A percentile compares a stretch with the other conserved stretches of the same genome.
phyloP scores from a whole-genome alignment of 2,329 filamentous ascomycete genomes.

The Claviceps paspali region DNA sequence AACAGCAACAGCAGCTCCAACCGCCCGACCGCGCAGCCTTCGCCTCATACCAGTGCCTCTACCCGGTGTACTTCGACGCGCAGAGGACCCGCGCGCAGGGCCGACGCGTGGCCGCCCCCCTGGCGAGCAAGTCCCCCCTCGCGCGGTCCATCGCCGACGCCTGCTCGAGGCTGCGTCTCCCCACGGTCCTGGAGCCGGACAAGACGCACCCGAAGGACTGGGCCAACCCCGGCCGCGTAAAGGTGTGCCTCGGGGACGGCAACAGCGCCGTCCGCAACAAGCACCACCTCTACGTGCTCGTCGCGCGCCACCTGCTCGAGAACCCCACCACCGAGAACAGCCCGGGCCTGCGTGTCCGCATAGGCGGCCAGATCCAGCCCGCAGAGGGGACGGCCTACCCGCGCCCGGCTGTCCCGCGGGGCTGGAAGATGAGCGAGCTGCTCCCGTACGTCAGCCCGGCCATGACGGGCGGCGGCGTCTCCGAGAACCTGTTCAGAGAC shows the following conservation, averaged over 20 bases:
- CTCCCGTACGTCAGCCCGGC: conserved; percentile 80
- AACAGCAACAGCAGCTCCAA: conserved; percentile 14
- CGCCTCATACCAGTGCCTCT: conserved; percentile 74
- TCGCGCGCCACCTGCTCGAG: conserved; percentile 59
- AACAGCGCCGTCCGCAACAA: conserved; percentile 46
- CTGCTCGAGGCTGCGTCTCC: conserved; percentile 55
- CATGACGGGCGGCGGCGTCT: conserved; percentile 82
- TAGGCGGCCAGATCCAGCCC: conserved; percentile 53
- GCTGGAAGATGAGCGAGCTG: conserved; percentile 79
- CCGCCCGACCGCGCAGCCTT: conserved; percentile 39
- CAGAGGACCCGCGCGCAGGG: conserved; percentile 61
- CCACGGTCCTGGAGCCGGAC: conserved; percentile 72
- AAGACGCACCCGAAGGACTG: conserved; percentile 95
- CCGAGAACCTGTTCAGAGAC: conserved; percentile 86
- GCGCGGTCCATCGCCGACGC: conserved; percentile 81
- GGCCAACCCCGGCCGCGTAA: conserved; percentile 86
- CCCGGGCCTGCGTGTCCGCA: conserved; percentile 53
- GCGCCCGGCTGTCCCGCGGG: conserved; percentile 59
- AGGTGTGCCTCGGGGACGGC: conserved; percentile 42
- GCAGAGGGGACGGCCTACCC: conserved; percentile 54
- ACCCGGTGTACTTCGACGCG: conserved; percentile 90
- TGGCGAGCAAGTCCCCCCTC: conserved; percentile 72
- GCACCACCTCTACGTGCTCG: conserved; percentile 72
- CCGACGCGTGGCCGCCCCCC: conserved; percentile 54
- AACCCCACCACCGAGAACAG: conserved; percentile 62